Evolutionary conservation across 2,329 filamentous ascomycete genomes (phyloP), one percentile per base, ranked within the genome.

Genomic region (Myriosclerotinia scirpicola): DNA sequence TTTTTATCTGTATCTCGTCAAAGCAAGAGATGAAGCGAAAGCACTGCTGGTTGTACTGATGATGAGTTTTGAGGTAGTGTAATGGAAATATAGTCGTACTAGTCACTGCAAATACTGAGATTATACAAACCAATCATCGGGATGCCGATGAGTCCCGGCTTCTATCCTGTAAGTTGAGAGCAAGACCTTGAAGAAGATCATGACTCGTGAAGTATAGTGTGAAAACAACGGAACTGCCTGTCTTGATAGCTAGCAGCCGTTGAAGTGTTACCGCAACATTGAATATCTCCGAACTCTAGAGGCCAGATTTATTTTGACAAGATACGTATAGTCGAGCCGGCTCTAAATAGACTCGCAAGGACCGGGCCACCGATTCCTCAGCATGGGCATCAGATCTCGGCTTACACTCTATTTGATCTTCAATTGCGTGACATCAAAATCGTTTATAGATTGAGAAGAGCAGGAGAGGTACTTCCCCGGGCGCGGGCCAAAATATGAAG

Each of bases 31-130:
- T 38, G 15, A 26, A 61, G 53, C 11, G 11, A 14, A 40, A 54
- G 46, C 22, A 38, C 61, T 53, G 22, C 17, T 44, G 8, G 54
- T 65, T 34, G 36, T 50, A 61, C 54, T 14, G 20, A 54, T 58
- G 62, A 64, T 60, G 54, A 52, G n/a, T 40, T 53, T 30, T 9
- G 44, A 50, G 15, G 58, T n/a, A n/a, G 61, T 64, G 52, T 42
- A 44, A 64, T 26, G 14, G 20, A 53, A 55, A 48, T 64, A 56
- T 26, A 64, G 26, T 42, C 40, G 38, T 36, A 36, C 38, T 54
- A 26, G n/a, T 50, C 34, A 61, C 44, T 26, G 46, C 44, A 50
- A 36, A 48, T 9, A 15, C 26, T 22, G 11, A 56, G 22, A n/a
- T 26, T 48, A 55, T 64, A 20, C 20, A 44, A 46, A 30, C 30